Conservation (phyloP, 2,329 filamentous ascomycete species). For the Exophiala bonariae region DNA sequence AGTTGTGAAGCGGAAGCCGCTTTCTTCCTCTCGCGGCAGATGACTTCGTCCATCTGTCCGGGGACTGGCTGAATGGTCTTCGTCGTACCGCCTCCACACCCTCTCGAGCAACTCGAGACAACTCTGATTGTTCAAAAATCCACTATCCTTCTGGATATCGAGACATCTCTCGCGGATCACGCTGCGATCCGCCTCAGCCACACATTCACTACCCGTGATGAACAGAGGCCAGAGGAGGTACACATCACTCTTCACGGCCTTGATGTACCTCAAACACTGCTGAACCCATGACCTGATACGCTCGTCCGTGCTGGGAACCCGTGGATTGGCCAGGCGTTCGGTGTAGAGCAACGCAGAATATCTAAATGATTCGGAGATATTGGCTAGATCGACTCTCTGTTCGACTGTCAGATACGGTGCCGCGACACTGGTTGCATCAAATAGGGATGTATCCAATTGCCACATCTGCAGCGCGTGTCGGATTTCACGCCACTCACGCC, state of each 20-base stretch:
- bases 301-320: constrained; percentile 68
- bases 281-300: constrained; percentile 82
- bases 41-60: background rate
- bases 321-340: constrained; percentile 78
- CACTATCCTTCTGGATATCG: constrained; percentile 83
- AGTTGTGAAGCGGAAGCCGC: constrained; percentile 39
- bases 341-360: constrained; percentile 87
- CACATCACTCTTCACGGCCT: constrained; percentile 77
- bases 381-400: constrained; percentile 72
- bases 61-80: constrained; percentile 1
- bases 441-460: constrained; percentile 64
- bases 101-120: constrained; percentile 83
- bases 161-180: constrained; percentile 78
- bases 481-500: constrained; percentile 73
- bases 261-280: constrained; percentile 80
- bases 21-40: constrained; percentile 2
- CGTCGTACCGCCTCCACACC: constrained; percentile 60
- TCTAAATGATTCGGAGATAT: constrained; percentile 87
- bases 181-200: constrained; percentile 74
- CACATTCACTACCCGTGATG: constrained; percentile 84
- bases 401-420: constrained; percentile 48
- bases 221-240: constrained; percentile 94
- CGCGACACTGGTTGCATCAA: constrained; percentile 31
- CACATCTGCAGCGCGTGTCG: constrained; percentile 75
- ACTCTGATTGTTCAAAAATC: constrained; percentile 90